Evolutionary conservation across 2,329 filamentous ascomycete genomes (phyloP).

Genomic region (Aspergillus hortae): DNA sequence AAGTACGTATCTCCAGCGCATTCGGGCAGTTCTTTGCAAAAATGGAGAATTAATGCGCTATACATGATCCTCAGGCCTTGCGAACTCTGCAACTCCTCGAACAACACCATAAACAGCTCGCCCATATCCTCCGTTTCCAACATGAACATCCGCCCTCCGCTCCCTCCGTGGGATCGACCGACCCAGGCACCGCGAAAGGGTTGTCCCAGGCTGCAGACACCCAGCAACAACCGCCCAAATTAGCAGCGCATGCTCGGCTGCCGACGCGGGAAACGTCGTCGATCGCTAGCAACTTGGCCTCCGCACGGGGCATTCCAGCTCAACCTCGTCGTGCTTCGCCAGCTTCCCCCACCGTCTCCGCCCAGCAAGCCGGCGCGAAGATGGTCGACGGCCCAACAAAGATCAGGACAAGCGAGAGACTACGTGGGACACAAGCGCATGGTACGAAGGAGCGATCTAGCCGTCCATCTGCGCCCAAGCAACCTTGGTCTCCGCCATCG

Average conservation of each 20-base stretch:
- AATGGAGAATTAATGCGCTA: not conserved
- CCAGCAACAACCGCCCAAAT: conserved; percentile 36
- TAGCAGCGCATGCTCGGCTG: conserved; percentile 40
- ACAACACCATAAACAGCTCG: conserved; percentile 79
- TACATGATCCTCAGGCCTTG: conserved; percentile 61
- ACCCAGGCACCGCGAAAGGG: conserved; percentile 17
- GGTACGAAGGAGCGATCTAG: conserved; percentile 22
- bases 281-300: conserved; percentile 83
- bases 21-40: not conserved
- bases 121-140: conserved; percentile 73
- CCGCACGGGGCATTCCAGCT: conserved; percentile 71
- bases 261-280: conserved; percentile 71
- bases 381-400: conserved; percentile 56
- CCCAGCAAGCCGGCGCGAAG: conserved; percentile 68
- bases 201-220: conserved; percentile 28
- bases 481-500: conserved; percentile 33
- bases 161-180: conserved; percentile 11
- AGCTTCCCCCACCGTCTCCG: conserved; percentile 68
- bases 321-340: conserved; percentile 59
- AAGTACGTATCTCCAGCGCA: conserved; percentile 39
- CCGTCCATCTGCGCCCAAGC: conserved; percentile 24
- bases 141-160: conserved; percentile 46
- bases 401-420: conserved; percentile 28
- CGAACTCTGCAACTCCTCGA: conserved; percentile 82
- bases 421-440: conserved; percentile 17